phyloP scores from a whole-genome alignment of 2,329 filamentous ascomycete species.

The Escovopsis sp. region DNA sequence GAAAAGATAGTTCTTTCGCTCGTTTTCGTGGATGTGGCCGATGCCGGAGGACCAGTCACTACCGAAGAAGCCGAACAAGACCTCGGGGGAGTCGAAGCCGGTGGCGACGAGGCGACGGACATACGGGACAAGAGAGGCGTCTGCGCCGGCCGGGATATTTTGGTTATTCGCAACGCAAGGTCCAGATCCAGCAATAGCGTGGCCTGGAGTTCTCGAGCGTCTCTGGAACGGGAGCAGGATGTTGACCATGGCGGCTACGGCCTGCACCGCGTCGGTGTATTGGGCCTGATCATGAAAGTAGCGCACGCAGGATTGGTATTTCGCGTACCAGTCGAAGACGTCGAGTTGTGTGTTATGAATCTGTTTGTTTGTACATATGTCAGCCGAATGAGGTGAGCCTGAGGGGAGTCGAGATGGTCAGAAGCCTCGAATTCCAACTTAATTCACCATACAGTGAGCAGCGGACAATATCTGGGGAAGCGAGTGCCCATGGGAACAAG shows the following conservation, averaged over 20 bases:
- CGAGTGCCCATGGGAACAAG: too few relatives aligned
- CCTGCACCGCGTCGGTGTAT: constrained; percentile 68
- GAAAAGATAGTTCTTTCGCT: constrained; percentile 88
- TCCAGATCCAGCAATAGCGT: background rate
- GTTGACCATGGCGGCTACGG: constrained; percentile 80
- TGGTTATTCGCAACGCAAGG: too few relatives aligned
- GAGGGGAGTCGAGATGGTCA: background rate
- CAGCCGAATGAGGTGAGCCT: too few relatives aligned
- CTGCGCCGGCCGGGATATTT: background rate
- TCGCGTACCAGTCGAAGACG: constrained; percentile 85
- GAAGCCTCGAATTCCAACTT: too few relatives aligned
- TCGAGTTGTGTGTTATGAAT: constrained; percentile 46
- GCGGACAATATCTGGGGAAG: too few relatives aligned
- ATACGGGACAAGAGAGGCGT: constrained; percentile 56
- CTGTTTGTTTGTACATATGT: constrained; percentile 16
- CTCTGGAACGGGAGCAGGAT: constrained; percentile 82
- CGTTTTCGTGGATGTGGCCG: constrained; percentile 70
- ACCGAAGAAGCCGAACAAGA: constrained; percentile 96
- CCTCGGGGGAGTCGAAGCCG: constrained; percentile 71
- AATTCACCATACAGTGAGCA: too few relatives aligned
- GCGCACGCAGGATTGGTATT: constrained; percentile 75
- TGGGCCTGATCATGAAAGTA: constrained; percentile 91
- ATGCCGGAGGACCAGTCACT: constrained; percentile 76
- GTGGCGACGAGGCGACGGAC: constrained; percentile 82
- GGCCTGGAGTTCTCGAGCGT: constrained; percentile 16